Evolutionary conservation across 108 stramenopile species (phyloP).

Genomic region (Aurantiochytrium sp.): DNA sequence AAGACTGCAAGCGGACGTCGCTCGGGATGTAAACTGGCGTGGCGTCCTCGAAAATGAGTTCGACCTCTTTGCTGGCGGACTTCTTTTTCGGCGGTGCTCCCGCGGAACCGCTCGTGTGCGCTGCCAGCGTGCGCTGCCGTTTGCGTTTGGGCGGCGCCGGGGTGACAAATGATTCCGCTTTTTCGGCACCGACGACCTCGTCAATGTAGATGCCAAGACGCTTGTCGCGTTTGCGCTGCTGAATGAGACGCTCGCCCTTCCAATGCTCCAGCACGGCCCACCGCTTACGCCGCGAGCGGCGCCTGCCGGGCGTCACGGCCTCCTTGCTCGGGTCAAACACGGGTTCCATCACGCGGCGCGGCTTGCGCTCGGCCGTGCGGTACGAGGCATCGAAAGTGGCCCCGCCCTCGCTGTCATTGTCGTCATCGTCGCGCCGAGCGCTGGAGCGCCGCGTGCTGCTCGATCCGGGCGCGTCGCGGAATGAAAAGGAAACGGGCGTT

Average conservation of each 20-base stretch:
- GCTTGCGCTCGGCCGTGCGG: neutral
- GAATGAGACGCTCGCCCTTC: neutral
- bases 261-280: neutral
- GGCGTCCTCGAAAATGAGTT: neutral
- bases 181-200: slow-evolving; percentile 12
- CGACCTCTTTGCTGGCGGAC: too few relatives aligned
- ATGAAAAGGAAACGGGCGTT: neutral
- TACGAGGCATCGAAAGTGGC: neutral
- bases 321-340: neutral
- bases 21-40: neutral
- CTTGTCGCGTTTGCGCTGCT: neutral
- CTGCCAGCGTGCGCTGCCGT: neutral
- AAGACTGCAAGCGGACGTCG: neutral
- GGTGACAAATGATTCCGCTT: neutral
- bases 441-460: neutral
- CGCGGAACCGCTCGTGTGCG: too few relatives aligned
- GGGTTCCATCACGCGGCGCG: neutral
- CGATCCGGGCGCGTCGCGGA: neutral
- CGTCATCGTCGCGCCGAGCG: neutral
- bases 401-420: neutral
- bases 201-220: neutral
- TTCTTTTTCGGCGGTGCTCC: too few relatives aligned
- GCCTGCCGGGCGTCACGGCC: neutral
- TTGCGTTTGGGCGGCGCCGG: neutral
- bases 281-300: neutral